Percentiles rank a stretch among this genome's conserved stretches.
phyloP scores from a whole-genome alignment of 192 early-diverging fungal genomes.

The Spizellomyces punctatus region DNA sequence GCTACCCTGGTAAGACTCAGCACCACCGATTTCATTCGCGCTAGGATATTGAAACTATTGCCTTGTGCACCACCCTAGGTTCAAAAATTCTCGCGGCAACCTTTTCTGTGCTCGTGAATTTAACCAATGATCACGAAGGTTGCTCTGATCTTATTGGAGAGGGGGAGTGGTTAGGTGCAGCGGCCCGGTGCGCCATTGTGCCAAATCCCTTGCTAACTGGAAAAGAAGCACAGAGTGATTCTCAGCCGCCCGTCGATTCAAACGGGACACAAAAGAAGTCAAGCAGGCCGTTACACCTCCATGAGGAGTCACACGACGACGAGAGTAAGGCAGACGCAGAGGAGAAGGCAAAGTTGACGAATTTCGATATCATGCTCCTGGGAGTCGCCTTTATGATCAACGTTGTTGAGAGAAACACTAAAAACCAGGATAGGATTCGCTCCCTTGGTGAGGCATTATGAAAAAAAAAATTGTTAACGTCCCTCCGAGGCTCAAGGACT shows the following conservation, averaged over 20 bases:
- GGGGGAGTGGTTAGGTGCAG: background rate
- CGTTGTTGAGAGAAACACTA: background rate
- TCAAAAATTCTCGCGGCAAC: background rate
- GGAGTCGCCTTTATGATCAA: constrained; percentile 22
- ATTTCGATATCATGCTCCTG: constrained; percentile 20
- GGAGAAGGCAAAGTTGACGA: background rate
- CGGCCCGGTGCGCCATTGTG: constrained; percentile 10
- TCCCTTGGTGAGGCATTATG: constrained; percentile 7
- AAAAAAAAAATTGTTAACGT: background rate
- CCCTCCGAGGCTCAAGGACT: background rate
- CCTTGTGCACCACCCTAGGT: too few species aligned
- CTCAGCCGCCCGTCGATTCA: background rate
- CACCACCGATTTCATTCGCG: too few species aligned
- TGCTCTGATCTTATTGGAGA: constrained; percentile 11
- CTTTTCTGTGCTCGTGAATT: constrained; percentile 24
- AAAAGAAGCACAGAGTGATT: too few species aligned
- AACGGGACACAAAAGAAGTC: background rate
- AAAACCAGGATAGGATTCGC: constrained; percentile 9
- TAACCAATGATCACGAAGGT: constrained; percentile 10
- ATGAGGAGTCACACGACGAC: background rate
- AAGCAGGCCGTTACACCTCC: background rate
- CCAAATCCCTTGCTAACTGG: constrained; percentile 2
- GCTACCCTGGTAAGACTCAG: too few species aligned
- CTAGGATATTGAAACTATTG: too few species aligned
- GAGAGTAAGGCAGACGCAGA: background rate